These are phyloP conservation scores for Leccinum fallax DNA, from an alignment of 1,284 basidiomycete species.

Conservation along the genomic window DNA sequence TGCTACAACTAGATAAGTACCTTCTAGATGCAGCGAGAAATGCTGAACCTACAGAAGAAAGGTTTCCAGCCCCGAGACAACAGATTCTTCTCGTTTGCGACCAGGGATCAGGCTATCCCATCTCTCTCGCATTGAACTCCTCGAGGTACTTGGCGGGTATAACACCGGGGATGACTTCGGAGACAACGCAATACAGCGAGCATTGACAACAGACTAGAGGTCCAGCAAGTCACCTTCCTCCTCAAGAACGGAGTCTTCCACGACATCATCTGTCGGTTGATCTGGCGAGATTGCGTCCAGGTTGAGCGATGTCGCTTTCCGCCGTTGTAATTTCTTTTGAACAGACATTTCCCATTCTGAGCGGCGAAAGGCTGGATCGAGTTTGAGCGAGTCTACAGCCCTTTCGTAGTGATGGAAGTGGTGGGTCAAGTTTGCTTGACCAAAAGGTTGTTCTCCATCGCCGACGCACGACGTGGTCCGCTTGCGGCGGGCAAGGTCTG, in stretches of 20 bases:
- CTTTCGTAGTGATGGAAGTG: slow-evolving; percentile 75
- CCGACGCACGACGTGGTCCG: slow-evolving; percentile 53
- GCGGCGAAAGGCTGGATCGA: slow-evolving; percentile 62
- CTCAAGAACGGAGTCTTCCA: slow-evolving; percentile 33
- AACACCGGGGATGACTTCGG: slow-evolving; percentile 69
- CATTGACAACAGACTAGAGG: slow-evolving; percentile 84
- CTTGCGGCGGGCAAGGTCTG: slow-evolving; percentile 54
- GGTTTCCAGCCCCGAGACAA: slow-evolving; percentile 64
- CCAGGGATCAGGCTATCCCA: slow-evolving; percentile 41
- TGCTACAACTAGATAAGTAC: slow-evolving; percentile 42
- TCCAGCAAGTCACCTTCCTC: slow-evolving; percentile 66
- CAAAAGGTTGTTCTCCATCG: slow-evolving; percentile 48
- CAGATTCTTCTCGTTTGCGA: slow-evolving; percentile 50
- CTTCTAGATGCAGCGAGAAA: slow-evolving; percentile 1
- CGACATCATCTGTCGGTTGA: slow-evolving; percentile 39
- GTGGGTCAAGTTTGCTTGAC: slow-evolving; percentile 64
- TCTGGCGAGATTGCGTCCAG: slow-evolving; percentile 30
- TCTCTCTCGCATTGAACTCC: slow-evolving; percentile 44
- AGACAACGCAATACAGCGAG: slow-evolving; percentile 68
- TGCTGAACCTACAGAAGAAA: slow-evolving; percentile 52
- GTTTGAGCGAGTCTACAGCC: slow-evolving; percentile 63
- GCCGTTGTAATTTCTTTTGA: slow-evolving; percentile 49
- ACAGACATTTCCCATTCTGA: slow-evolving; percentile 58
- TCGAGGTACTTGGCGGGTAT: slow-evolving; percentile 57
- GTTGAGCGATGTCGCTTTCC: slow-evolving; percentile 43